These are phyloP conservation scores for Botryotinia calthae DNA, from an alignment of 2,329 filamentous ascomycete species.

Conservation along the genomic window DNA sequence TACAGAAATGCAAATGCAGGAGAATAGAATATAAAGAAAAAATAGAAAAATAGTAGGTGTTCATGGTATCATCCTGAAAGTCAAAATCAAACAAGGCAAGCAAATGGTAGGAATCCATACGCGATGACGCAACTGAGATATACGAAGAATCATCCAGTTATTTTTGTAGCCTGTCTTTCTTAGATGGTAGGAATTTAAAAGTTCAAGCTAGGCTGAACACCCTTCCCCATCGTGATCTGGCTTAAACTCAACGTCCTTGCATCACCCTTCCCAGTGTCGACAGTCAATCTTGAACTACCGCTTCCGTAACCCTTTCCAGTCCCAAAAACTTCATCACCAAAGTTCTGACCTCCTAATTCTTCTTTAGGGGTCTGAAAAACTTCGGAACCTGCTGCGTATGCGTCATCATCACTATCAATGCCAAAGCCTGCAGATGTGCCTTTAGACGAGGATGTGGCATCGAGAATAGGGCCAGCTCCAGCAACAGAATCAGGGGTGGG, in stretches of 20 bases:
- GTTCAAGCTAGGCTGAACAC: conserved; percentile 26
- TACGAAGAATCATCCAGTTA: not conserved
- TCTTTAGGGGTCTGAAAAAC: conserved; percentile 53
- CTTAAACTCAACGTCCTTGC: conserved; percentile 64
- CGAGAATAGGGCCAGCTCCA: conserved; percentile 13
- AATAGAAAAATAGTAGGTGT: not conserved
- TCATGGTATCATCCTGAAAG: conserved; percentile 2
- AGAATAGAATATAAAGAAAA: not conserved
- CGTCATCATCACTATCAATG: conserved; percentile 33
- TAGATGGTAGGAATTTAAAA: conserved; percentile 16
- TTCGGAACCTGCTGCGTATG: conserved; percentile 43
- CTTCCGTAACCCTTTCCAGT: conserved; percentile 37
- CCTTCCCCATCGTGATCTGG: conserved; percentile 50
- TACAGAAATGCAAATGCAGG: not conserved
- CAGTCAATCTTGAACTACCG: not conserved
- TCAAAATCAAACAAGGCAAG: not conserved
- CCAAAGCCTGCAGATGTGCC: conserved; percentile 35
- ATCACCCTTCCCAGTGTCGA: conserved; percentile 56
- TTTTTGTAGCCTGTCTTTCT: not conserved
- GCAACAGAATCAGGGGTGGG: conserved; percentile 19
- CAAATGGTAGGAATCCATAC: not conserved
- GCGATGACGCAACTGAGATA: not conserved
- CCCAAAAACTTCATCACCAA: conserved; percentile 44
- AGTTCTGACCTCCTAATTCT: conserved; percentile 40
- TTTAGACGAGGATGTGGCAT: conserved; percentile 6